A percentile compares a stretch with the other conserved stretches of the same genome.
phyloP scores from a whole-genome alignment of 75 land plant species.

The Pinus tabuliformis region DNA sequence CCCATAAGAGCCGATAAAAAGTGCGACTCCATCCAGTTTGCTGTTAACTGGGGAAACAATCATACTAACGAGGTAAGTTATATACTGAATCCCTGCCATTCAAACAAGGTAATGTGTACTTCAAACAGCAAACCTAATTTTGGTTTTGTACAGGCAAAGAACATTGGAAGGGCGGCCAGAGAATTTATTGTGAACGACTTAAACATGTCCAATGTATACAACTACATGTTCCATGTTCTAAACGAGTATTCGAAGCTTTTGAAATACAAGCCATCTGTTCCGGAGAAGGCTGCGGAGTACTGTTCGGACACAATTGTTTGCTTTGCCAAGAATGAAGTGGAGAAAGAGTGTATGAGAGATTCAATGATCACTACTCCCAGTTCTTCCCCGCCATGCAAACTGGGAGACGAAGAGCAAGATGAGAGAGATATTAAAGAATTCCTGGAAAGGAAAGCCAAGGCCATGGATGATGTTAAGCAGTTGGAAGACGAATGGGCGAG shows the following conservation, averaged over 20 bases:
- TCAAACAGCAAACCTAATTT: background rate
- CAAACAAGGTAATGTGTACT: background rate
- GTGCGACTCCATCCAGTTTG: constrained; percentile 45
- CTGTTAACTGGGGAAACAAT: constrained; percentile 63
- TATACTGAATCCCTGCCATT: no score
- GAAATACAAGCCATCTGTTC: no score
- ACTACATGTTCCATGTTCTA: constrained; percentile 28
- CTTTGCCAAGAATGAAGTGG: no score
- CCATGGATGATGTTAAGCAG: no score
- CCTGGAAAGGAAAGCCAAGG: no score
- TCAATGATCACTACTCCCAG: no score
- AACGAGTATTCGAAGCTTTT: no score
- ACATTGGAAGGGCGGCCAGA: constrained; percentile 21
- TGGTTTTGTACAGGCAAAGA: constrained; percentile 14
- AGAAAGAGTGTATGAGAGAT: no score
- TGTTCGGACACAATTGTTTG: no score
- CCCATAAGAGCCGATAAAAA: constrained; percentile 22
- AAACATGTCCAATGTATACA: constrained; percentile 31
- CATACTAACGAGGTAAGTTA: constrained; percentile 12
- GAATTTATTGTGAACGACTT: constrained; percentile 17
- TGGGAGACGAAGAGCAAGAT: background rate
- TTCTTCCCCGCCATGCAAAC: background rate
- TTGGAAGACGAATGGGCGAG: no score
- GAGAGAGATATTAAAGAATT: no score
- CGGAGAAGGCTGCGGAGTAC: no score